phyloP scores from a whole-genome alignment of 768 basidiomycete genomes.

The Sporobolomyces pararoseus region DNA sequence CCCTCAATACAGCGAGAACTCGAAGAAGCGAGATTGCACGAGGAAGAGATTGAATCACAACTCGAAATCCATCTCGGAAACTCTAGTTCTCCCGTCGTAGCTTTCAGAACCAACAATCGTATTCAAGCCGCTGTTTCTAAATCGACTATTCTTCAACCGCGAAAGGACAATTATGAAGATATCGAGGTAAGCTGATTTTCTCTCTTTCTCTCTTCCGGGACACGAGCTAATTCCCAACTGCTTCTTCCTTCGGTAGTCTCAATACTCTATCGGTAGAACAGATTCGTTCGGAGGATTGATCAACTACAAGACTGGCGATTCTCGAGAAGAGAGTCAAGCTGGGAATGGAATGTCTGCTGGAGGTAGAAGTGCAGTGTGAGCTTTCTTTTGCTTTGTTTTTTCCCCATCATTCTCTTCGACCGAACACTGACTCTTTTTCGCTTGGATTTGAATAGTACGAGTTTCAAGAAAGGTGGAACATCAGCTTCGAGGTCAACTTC shows the following conservation, averaged over 20 bases:
- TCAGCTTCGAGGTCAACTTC: not conserved
- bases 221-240: not conserved
- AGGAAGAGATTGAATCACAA: not conserved
- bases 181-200: constrained; percentile 20
- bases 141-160: not conserved
- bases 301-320: constrained; percentile 16
- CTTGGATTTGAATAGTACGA: constrained; percentile 12
- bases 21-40: not conserved
- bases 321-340: constrained; percentile 12
- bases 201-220: not conserved
- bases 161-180: constrained; percentile 9
- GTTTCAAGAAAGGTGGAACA: constrained; percentile 11
- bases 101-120: constrained; percentile 18
- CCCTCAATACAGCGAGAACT: not conserved
- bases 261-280: not conserved
- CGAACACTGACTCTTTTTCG: not conserved
- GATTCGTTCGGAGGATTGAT: not conserved
- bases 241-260: not conserved
- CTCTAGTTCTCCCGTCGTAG: constrained; percentile 17
- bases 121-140: not conserved
- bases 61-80: not conserved
- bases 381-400: not conserved
- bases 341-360: constrained; percentile 11
- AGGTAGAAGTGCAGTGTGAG: constrained; percentile 26
- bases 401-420: not conserved